These are phyloP conservation scores for Calonectria pseudoreteaudii DNA, from an alignment of 2,329 filamentous ascomycete species.

Conservation along the genomic window DNA sequence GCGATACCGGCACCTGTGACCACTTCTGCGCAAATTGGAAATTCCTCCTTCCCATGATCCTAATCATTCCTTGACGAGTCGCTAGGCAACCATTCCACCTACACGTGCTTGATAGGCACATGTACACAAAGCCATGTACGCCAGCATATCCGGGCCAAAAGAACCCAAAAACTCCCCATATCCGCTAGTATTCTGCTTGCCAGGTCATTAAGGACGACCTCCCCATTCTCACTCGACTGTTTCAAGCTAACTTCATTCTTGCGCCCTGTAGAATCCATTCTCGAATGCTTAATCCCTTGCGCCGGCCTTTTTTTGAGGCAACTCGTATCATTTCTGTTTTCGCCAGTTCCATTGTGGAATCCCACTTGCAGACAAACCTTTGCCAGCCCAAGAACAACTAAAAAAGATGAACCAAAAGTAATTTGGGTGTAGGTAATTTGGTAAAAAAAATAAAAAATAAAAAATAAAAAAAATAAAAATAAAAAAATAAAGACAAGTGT, in stretches of 20 bases:
- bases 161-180: conserved; percentile 30
- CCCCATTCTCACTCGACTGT: not conserved
- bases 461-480: too few species aligned
- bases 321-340: conserved; percentile 32
- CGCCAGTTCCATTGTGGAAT: conserved; percentile 21
- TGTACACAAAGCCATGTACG: conserved; percentile 34
- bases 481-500: conserved; percentile 34
- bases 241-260: not conserved
- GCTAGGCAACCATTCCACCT: conserved; percentile 23
- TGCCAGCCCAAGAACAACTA: conserved; percentile 27
- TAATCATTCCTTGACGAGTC: not conserved
- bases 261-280: conserved; percentile 24
- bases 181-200: conserved; percentile 34
- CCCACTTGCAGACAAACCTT: conserved; percentile 16
- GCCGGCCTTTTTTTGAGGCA: conserved; percentile 27
- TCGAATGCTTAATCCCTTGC: conserved; percentile 22
- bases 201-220: conserved; percentile 27
- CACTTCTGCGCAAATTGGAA: not conserved
- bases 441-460: too few species aligned
- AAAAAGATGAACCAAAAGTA: not conserved
- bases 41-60: not conserved
- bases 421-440: not conserved
- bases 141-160: conserved; percentile 20
- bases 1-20: conserved; percentile 1
- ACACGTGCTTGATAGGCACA: conserved; percentile 30